Conservation (phyloP, 495 filamentous ascomycete species). For the Cenococcum geophilum region DNA sequence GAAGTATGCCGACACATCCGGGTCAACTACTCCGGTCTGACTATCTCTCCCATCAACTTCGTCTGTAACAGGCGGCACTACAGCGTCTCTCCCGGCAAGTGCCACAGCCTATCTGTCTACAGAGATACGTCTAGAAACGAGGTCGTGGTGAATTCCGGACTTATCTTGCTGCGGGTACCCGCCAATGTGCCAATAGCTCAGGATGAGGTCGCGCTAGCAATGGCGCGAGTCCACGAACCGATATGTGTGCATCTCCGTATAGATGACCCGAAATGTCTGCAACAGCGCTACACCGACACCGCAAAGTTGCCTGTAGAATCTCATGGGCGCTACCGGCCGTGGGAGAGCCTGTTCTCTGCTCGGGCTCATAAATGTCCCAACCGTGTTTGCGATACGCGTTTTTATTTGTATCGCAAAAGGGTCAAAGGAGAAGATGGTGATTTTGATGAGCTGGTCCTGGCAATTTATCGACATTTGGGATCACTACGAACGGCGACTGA, state of each 20-base stretch:
- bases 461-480: not conserved
- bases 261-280: not conserved
- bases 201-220: not conserved
- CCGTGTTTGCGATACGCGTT: not conserved
- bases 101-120: not conserved
- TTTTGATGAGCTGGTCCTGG: not conserved
- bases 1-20: not conserved
- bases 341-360: not conserved
- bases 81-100: too few relatives aligned
- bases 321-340: not conserved
- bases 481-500: not conserved
- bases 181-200: not conserved
- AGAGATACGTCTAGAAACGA: not conserved
- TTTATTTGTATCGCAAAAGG: not conserved
- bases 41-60: not conserved
- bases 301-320: not conserved
- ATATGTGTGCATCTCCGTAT: not conserved
- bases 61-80: not conserved
- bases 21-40: not conserved
- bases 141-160: not conserved
- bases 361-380: not conserved
- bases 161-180: not conserved
- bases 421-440: not conserved
- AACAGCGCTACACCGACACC: not conserved
- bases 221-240: not conserved